These are phyloP conservation scores for Sclerospora graminicola DNA, from an alignment of 352 stramenopile genomes.

Conservation along the genomic window DNA sequence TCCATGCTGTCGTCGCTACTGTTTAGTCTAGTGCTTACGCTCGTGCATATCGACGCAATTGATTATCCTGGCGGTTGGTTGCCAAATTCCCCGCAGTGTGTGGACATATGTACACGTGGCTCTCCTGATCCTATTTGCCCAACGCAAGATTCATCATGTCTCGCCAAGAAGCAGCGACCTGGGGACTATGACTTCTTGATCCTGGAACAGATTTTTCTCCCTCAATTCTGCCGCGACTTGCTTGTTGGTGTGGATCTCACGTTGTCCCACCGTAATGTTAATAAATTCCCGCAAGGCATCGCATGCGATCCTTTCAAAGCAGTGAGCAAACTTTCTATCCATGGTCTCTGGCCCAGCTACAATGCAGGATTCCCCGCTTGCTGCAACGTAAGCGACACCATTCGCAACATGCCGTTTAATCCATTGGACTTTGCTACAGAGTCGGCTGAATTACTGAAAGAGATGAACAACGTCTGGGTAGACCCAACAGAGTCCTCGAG, in stretches of 20 bases:
- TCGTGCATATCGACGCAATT: slow-evolving; percentile 3
- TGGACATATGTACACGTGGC: slow-evolving; percentile 30
- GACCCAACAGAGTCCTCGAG: slow-evolving; percentile 32
- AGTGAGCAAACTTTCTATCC: slow-evolving; percentile 29
- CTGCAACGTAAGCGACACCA: slow-evolving; percentile 29
- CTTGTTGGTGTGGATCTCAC: slow-evolving; percentile 35
- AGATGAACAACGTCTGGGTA: slow-evolving; percentile 32
- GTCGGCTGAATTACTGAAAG: slow-evolving; percentile 19
- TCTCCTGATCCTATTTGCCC: slow-evolving; percentile 16
- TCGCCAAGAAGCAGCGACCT: slow-evolving; percentile 25
- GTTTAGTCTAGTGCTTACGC: neutral
- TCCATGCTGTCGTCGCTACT: neutral
- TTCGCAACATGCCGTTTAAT: slow-evolving; percentile 28
- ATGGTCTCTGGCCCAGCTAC: slow-evolving; percentile 51
- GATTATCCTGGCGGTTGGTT: slow-evolving; percentile 39
- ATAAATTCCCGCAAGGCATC: slow-evolving; percentile 32
- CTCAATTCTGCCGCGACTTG: slow-evolving; percentile 46
- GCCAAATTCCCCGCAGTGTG: slow-evolving; percentile 18
- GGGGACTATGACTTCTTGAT: slow-evolving; percentile 46
- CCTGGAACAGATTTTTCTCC: slow-evolving; percentile 44
- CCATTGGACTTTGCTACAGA: slow-evolving; percentile 17
- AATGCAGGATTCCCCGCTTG: slow-evolving; percentile 26
- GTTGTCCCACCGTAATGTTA: slow-evolving; percentile 41
- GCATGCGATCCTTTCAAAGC: slow-evolving; percentile 19
- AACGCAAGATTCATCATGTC: slow-evolving; percentile 23